Evolutionary conservation across 495 filamentous ascomycete genomes (phyloP).

Genomic region (Letharia columbiana): DNA sequence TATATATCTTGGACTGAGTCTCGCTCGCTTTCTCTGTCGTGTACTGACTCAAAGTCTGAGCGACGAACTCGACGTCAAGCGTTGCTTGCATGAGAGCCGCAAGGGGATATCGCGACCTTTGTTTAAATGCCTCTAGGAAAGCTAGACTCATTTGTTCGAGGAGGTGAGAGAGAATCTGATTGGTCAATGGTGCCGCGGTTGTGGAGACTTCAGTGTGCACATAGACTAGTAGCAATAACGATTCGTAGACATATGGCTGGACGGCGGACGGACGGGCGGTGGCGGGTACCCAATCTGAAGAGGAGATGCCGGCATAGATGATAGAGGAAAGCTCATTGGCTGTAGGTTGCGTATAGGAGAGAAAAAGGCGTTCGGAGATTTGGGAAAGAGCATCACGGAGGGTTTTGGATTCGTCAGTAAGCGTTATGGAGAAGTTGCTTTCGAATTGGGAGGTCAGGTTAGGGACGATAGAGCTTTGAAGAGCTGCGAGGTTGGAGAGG

Average conservation of each 20-base stretch:
- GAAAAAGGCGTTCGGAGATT: slow-evolving; percentile 82
- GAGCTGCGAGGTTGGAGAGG: slow-evolving; percentile 74
- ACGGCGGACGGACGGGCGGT: slow-evolving; percentile 62
- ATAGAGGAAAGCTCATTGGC: slow-evolving; percentile 51
- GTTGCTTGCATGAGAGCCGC: slow-evolving; percentile 92
- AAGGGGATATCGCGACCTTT: slow-evolving; percentile 59
- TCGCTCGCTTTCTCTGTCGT: slow-evolving; percentile 73
- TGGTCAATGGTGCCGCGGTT: slow-evolving; percentile 60
- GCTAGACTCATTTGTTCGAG: slow-evolving; percentile 65
- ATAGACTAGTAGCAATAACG: slow-evolving; percentile 71
- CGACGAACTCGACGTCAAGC: slow-evolving; percentile 91
- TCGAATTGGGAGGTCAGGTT: slow-evolving; percentile 82
- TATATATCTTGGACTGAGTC: slow-evolving; percentile 79
- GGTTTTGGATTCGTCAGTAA: slow-evolving; percentile 83
- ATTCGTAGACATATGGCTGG: slow-evolving; percentile 78
- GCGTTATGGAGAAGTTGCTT: slow-evolving; percentile 75
- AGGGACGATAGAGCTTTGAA: slow-evolving; percentile 69
- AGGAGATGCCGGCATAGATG: slow-evolving; percentile 60
- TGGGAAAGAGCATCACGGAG: slow-evolving; percentile 82
- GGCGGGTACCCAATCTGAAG: slow-evolving; percentile 60
- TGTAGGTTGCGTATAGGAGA: slow-evolving; percentile 75
- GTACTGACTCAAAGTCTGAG: slow-evolving; percentile 82
- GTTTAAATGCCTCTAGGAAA: slow-evolving; percentile 61
- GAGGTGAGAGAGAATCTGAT: slow-evolving; percentile 68
- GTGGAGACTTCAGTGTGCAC: slow-evolving; percentile 89